phyloP scores from a whole-genome alignment of 2,329 filamentous ascomycete genomes.

The Rutstroemia sp. region DNA sequence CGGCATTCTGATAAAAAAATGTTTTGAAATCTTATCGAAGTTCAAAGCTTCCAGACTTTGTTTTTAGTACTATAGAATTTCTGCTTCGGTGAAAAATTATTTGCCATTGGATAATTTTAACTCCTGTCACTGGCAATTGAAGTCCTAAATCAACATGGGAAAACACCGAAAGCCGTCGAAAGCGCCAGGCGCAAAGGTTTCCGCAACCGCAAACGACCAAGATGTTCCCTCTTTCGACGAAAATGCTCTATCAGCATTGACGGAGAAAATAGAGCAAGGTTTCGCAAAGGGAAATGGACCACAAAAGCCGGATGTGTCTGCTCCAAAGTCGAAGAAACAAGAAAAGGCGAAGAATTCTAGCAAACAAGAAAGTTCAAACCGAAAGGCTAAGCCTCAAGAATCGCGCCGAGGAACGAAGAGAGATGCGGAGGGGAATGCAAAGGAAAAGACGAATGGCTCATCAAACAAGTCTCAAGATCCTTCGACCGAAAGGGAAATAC shows the following conservation, averaged over 20 bases:
- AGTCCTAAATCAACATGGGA: conserved; percentile 14
- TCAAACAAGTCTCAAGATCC: conserved; percentile 14
- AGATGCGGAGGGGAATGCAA: conserved; percentile 27
- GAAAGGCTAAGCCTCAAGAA: conserved; percentile 12
- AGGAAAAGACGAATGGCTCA: conserved; percentile 21
- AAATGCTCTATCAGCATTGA: conserved; percentile 44
- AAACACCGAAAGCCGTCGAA: conserved; percentile 20
- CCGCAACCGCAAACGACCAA: conserved; percentile 9
- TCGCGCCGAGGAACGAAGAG: conserved; percentile 29
- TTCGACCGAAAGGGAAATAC: conserved; percentile 21
- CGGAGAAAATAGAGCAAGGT: conserved; percentile 48
- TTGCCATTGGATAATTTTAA: background rate
- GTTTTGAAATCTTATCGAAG: conserved; percentile 1
- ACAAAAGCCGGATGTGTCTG: conserved; percentile 12
- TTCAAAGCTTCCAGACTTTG: background rate
- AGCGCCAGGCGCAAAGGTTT: conserved; percentile 14
- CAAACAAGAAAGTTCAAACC: background rate
- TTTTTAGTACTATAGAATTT: background rate
- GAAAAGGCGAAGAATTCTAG: conserved; percentile 29
- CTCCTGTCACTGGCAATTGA: background rate
- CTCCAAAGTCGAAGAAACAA: conserved; percentile 31
- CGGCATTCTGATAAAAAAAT: background rate
- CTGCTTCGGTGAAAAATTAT: background rate
- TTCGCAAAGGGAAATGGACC: conserved; percentile 35
- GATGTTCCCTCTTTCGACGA: conserved; percentile 40